A percentile compares a stretch with the other conserved stretches of the same genome.
These are phyloP conservation scores for Colletotrichum echinochloae DNA, from an alignment of 2,329 filamentous ascomycete genomes.

Conservation along the genomic window DNA sequence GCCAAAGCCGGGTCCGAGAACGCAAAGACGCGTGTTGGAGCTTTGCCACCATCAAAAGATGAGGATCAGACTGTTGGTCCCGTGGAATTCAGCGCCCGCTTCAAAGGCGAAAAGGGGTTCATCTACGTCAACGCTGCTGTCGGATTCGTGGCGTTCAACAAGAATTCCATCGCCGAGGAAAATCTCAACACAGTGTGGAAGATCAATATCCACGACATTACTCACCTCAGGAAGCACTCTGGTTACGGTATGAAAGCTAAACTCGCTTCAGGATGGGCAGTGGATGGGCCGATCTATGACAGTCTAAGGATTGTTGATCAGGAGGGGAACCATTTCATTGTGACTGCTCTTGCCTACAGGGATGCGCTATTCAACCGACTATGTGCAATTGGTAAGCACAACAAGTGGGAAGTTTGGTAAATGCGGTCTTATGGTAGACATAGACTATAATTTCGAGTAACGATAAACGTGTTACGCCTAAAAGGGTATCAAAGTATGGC, in stretches of 20 bases:
- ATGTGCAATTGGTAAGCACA: background rate
- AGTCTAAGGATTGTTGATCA: conserved; percentile 3
- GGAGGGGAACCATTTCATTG: background rate
- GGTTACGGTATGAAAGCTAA: conserved; percentile 27
- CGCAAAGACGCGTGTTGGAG: conserved; percentile 17
- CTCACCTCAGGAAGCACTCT: conserved; percentile 18
- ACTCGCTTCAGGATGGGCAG: conserved; percentile 24
- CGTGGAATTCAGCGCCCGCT: conserved; percentile 22
- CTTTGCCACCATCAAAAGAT: background rate
- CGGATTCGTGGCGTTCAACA: conserved; percentile 8
- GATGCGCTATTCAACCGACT: background rate
- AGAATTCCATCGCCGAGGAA: background rate
- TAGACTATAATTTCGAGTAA: too few relatives aligned
- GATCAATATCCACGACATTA: conserved; percentile 2
- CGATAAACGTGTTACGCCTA: too few relatives aligned
- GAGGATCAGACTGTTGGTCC: background rate
- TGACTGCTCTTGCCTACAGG: background rate
- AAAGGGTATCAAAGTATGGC: too few relatives aligned
- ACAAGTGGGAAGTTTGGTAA: conserved; percentile 8
- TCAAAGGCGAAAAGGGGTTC: conserved; percentile 2
- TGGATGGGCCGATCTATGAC: conserved; percentile 15
- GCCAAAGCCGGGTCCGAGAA: conserved; percentile 20
- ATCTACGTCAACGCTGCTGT: conserved; percentile 13
- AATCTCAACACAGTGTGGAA: conserved; percentile 13
- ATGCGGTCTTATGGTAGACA: background rate